Conservation (phyloP, 768 basidiomycete species). For the Floccularia luteovirens region DNA sequence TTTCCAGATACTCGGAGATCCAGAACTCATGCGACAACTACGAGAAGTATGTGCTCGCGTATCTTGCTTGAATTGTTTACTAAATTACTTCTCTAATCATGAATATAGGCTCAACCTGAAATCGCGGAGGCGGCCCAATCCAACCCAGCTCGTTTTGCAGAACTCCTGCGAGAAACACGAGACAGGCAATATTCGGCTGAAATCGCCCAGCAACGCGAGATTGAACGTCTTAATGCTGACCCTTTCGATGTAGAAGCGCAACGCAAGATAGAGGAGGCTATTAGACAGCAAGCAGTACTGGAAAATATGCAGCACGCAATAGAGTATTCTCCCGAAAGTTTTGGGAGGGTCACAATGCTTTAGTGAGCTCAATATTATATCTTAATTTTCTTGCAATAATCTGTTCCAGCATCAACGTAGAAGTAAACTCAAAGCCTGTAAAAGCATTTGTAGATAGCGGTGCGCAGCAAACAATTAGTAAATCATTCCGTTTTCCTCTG, state of each 20-base stretch:
- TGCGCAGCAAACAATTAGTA: constrained; percentile 95
- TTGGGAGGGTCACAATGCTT: constrained; percentile 94
- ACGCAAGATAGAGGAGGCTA: constrained; percentile 87
- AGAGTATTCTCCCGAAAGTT: constrained; percentile 89
- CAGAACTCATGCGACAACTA: constrained; percentile 67
- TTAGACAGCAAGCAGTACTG: constrained; percentile 79
- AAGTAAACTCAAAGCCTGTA: constrained; percentile 85
- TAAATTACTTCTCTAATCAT: neutral
- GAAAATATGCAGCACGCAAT: constrained; percentile 94
- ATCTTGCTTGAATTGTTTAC: neutral
- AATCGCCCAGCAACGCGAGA: constrained; percentile 49
- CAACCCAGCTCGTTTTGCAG: constrained; percentile 69
- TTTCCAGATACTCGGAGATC: constrained; percentile 80
- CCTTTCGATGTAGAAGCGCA: constrained; percentile 93
- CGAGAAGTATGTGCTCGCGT: constrained; percentile 40
- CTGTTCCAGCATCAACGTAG: constrained; percentile 74
- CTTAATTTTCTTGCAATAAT: constrained; percentile 1
- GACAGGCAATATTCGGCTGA: constrained; percentile 49
- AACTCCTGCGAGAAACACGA: constrained; percentile 57
- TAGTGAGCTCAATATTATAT: constrained; percentile 51
- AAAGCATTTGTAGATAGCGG: constrained; percentile 99
- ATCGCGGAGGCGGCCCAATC: constrained; percentile 62
- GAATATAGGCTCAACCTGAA: constrained; percentile 68
- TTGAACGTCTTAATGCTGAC: constrained; percentile 70
- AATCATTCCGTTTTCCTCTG: constrained; percentile 19